These are phyloP conservation scores for Salvia rosmarinus DNA, from an alignment of 257 asterid species.

Conservation along the genomic window DNA sequence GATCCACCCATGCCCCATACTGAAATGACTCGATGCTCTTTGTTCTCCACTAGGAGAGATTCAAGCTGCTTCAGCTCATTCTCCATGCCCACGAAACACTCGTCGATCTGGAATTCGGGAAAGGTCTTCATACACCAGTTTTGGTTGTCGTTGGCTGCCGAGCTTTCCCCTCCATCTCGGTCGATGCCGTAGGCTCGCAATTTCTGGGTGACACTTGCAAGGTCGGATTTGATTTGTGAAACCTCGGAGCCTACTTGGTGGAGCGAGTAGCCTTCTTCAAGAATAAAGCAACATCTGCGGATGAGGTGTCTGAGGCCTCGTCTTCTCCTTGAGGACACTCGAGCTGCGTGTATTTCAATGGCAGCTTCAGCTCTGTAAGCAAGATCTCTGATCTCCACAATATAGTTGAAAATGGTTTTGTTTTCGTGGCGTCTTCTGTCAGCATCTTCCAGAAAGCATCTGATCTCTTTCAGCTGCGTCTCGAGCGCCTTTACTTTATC, in stretches of 20 bases:
- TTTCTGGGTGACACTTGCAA: background rate
- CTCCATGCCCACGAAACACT: constrained; percentile 10
- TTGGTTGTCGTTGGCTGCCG: background rate
- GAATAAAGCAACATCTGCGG: background rate
- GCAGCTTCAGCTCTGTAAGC: background rate
- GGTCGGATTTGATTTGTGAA: background rate
- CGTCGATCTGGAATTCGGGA: background rate
- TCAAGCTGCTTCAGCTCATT: background rate
- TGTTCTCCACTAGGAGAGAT: background rate
- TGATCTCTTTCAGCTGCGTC: background rate
- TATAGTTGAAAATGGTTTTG: background rate
- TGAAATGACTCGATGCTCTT: constrained; percentile 1
- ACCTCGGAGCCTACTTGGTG: background rate
- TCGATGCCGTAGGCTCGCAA: background rate
- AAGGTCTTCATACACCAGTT: background rate
- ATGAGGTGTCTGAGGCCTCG: no score
- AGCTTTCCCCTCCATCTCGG: constrained; percentile 5
- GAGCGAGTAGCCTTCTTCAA: background rate
- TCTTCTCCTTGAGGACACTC: background rate
- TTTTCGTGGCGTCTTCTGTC: background rate
- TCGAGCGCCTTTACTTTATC: background rate
- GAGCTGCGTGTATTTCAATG: background rate
- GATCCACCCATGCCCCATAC: constrained; percentile 11
- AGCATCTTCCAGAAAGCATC: background rate
- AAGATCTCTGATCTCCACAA: background rate